Conservation (phyloP, 352 stramenopile species). For the Hyaloperonospora brassicae region DNA sequence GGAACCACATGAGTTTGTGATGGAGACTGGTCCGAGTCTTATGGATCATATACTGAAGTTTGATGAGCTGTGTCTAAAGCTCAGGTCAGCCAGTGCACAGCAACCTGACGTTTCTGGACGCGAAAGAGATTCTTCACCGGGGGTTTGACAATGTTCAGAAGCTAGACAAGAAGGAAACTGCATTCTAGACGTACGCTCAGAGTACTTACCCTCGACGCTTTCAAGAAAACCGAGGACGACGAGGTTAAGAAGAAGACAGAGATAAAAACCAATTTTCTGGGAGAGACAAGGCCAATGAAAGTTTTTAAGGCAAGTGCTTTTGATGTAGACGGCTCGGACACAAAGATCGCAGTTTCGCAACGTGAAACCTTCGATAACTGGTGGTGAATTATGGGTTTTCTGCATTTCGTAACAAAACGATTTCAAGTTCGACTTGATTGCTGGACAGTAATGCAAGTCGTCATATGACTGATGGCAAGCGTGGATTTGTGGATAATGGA, state of each 20-base stretch:
- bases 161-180: not conserved
- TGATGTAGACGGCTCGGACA: not conserved
- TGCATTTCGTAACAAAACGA: not conserved
- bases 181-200: not conserved
- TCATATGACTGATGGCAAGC: not conserved
- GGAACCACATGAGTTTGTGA: too few species aligned
- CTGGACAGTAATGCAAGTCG: not conserved
- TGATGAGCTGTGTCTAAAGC: not conserved
- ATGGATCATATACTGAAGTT: not conserved
- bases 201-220: not conserved
- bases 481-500: not conserved
- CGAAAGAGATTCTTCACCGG: not conserved
- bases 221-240: too few species aligned
- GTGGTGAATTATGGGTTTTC: not conserved
- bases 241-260: not conserved
- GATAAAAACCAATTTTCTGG: not conserved
- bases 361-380: not conserved
- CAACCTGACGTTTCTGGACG: not conserved
- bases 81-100: not conserved
- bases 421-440: too few species aligned
- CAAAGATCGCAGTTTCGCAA: not conserved
- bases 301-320: not conserved
- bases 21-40: constrained; percentile 3
- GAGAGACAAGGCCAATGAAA: not conserved
- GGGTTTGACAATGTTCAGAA: not conserved